These are phyloP conservation scores for Ampelomyces quisqualis DNA, from an alignment of 2,329 filamentous ascomycete species.

Conservation along the genomic window DNA sequence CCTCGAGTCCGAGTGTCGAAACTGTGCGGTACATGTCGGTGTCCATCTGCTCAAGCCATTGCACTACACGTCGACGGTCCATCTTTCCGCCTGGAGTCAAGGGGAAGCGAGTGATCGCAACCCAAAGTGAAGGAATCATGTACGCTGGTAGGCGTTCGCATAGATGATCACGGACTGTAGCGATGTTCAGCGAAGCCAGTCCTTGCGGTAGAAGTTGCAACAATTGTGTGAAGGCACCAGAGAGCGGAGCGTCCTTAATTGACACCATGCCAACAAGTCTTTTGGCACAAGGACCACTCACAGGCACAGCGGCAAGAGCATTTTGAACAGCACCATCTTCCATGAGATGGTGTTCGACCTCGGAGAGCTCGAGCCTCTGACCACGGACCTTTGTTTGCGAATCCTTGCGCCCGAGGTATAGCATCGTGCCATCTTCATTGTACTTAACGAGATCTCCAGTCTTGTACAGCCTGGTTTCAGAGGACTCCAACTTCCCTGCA, in stretches of 20 bases:
- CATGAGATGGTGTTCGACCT: conserved; percentile 49
- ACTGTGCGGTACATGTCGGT: conserved; percentile 30
- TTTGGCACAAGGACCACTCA: conserved; percentile 32
- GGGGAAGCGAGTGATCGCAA: conserved; percentile 32
- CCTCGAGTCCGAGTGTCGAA: conserved; percentile 24
- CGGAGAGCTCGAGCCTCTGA: conserved; percentile 48
- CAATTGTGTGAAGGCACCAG: conserved; percentile 2
- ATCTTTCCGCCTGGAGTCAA: conserved; percentile 37
- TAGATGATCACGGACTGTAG: conserved; percentile 28
- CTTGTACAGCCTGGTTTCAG: conserved; percentile 29
- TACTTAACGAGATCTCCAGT: conserved; percentile 44
- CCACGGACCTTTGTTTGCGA: conserved; percentile 46
- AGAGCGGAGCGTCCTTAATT: conserved; percentile 18
- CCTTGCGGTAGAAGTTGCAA: conserved; percentile 26
- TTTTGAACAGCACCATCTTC: conserved; percentile 30
- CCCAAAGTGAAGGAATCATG: conserved; percentile 39
- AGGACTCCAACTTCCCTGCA: neutral
- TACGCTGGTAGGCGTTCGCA: conserved; percentile 35
- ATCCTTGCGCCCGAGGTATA: conserved; percentile 38
- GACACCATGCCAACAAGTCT: conserved; percentile 35
- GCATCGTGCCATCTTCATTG: conserved; percentile 37
- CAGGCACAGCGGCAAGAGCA: conserved; percentile 32
- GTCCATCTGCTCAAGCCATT: conserved; percentile 37
- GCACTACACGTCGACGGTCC: conserved; percentile 31
- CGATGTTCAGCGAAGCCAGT: conserved; percentile 24